Percentiles rank a stretch among this genome's conserved stretches.
Evolutionary conservation across 129 eudicot genomes (phyloP).

Genomic region (Escallonia herrerae): DNA sequence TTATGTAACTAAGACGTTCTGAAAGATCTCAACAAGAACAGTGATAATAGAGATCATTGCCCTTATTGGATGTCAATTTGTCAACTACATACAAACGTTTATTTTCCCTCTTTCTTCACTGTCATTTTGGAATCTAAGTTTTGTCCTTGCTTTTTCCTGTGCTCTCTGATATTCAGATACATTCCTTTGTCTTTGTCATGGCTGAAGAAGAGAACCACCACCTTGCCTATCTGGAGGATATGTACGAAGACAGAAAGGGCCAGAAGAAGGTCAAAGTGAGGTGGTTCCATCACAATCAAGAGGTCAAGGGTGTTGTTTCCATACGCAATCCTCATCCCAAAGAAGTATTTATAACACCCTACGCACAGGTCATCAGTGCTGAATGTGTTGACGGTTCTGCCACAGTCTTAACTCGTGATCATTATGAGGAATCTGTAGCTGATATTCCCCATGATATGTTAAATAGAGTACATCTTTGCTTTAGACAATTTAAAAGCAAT

Average conservation of each 20-base stretch:
- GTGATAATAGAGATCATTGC: background rate
- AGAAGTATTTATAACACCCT: conserved; percentile 95
- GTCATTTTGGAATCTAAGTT: conserved; percentile 2
- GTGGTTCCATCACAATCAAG: conserved; percentile 93
- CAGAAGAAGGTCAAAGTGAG: conserved; percentile 96
- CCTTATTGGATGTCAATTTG: background rate
- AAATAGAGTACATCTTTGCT: conserved; percentile 72
- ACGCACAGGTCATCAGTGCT: conserved; percentile 88
- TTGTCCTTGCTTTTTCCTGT: background rate
- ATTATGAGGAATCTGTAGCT: conserved; percentile 61
- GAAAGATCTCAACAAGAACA: background rate
- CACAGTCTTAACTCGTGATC: conserved; percentile 74
- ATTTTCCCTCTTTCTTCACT: background rate
- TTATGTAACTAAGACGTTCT: background rate
- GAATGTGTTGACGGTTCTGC: conserved; percentile 98
- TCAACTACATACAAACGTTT: background rate
- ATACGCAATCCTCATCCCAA: conserved; percentile 73
- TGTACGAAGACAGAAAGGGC: conserved; percentile 89
- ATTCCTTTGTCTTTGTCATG: conserved; percentile 94
- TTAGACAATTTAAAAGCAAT: conserved; percentile 66
- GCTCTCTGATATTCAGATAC: conserved; percentile 41
- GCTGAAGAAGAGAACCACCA: conserved; percentile 80
- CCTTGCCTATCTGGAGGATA: conserved; percentile 90
- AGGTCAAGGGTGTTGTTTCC: conserved; percentile 64
- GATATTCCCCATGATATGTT: conserved; percentile 55